Conservation (phyloP, 2,329 filamentous ascomycete genomes). For the Alternaria postmessia region DNA sequence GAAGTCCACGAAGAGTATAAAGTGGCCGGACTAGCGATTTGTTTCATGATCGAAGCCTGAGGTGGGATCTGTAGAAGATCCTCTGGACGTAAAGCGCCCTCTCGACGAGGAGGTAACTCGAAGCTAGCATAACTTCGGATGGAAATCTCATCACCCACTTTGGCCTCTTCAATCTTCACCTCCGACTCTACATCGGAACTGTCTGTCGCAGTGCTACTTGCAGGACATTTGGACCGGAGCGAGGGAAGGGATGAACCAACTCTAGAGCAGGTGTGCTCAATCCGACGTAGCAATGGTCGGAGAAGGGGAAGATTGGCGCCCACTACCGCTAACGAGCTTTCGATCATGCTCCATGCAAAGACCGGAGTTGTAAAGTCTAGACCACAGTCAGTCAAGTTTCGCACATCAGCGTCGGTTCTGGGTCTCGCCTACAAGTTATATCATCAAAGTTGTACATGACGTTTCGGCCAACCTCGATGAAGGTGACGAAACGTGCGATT, state of each 20-base stretch:
- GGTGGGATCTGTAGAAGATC: not conserved
- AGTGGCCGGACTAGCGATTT: not conserved
- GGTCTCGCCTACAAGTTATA: not conserved
- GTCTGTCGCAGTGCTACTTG: not conserved
- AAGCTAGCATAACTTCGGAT: not conserved
- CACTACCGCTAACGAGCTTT: not conserved
- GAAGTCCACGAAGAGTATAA: not conserved
- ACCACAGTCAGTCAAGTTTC: too few species aligned
- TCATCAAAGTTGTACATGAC: not conserved
- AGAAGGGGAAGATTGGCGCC: conserved; percentile 1
- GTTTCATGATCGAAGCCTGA: not conserved
- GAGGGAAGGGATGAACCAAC: not conserved
- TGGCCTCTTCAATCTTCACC: not conserved
- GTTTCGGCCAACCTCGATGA: not conserved
- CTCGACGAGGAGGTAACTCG: not conserved
- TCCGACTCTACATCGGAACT: not conserved
- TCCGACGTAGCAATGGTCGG: not conserved
- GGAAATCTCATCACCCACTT: not conserved
- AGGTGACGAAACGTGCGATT: not conserved
- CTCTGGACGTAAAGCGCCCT: not conserved
- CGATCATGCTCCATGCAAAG: not conserved
- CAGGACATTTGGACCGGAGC: not conserved
- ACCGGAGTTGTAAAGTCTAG: not conserved
- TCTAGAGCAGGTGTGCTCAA: not conserved
- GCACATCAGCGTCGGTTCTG: too few species aligned